Evolutionary conservation across 2,329 filamentous ascomycete species (phyloP), one percentile per base, ranked within the genome.

Genomic region (Fusarium avenaceum): DNA sequence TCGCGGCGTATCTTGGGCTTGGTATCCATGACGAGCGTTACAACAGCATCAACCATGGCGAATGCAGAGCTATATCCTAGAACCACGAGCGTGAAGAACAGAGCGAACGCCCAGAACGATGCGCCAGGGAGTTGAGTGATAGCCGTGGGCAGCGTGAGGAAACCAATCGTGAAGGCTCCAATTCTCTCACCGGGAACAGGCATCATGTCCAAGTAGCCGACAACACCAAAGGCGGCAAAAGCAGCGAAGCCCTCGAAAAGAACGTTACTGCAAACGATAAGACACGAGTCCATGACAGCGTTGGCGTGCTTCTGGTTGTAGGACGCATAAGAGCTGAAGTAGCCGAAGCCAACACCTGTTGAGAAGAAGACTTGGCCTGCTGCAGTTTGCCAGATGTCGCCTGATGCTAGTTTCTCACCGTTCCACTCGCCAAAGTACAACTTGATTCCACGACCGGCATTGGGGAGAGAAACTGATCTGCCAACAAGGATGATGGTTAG

Each of bases 311-410:
- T 80, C 80, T 85, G 68, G 77, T 88, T 88, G 74, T 87, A 88
- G 0, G 84, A 86, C 0, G 86, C 85, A 65, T 88, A 88, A 0
- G 82, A 84, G 0, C 85, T 88, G 62, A 87, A 88, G 71, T 86
- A 87, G 4, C 86, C 86, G 67, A 88, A 87, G 1, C 85, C 86
- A 28, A 88, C 84, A 5, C 86, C 86, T 0, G 84, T 87, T 0
- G 84, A 86, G 76, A 87, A 88, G 75, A 88, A 88, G 45, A 88
- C 85, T 62, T 89, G 86, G 3, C 86, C 86, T 9, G 84, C 82
- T 4, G 86, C 86, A n/a, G 84, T 86, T 72, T 88, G 86, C 86
- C 86, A 89, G 2, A 88, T 81, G 1, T 79, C 80, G 1, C 85
- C 85, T 0, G 79, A 80, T 7, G 80, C 82, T 1, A 89, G 78